Percentiles rank a stretch among this genome's conserved stretches.
These are phyloP conservation scores for Silene uniflora DNA, from an alignment of 148 eudicot genomes.

Conservation along the genomic window DNA sequence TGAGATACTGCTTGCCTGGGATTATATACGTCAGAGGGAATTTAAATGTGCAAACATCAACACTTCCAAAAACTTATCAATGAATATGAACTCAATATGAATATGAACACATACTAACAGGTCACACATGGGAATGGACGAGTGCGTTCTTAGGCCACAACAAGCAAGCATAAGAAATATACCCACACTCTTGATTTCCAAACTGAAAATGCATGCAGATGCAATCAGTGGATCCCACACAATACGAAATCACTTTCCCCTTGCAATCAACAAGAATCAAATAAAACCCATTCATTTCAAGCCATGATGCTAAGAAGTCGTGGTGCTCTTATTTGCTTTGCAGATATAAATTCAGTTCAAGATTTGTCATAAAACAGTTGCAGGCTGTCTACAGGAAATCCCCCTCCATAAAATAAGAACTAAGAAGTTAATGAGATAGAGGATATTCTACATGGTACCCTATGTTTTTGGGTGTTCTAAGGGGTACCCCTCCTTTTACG, in stretches of 20 bases:
- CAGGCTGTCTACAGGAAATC: background rate
- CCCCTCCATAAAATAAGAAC: background rate
- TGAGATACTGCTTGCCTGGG: background rate
- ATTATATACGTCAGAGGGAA: background rate
- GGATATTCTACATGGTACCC: too few relatives aligned
- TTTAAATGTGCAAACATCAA: background rate
- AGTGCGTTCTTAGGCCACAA: background rate
- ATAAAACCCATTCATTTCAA: background rate
- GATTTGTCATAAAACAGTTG: background rate
- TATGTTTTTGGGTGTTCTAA: too few relatives aligned
- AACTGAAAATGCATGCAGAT: background rate
- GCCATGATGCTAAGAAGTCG: background rate
- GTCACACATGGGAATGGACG: background rate
- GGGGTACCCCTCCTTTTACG: too few relatives aligned
- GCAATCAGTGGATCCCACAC: background rate
- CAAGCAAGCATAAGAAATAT: background rate
- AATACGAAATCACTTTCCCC: background rate
- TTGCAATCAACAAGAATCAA: background rate
- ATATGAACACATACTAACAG: background rate
- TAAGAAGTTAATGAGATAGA: background rate
- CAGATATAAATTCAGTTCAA: background rate
- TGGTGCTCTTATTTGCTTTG: background rate
- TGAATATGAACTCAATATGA: conserved; percentile 10
- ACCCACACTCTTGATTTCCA: background rate
- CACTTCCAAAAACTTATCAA: background rate